Conservation (phyloP, 306 rosid genomes). For the Abrus precatorius region DNA sequence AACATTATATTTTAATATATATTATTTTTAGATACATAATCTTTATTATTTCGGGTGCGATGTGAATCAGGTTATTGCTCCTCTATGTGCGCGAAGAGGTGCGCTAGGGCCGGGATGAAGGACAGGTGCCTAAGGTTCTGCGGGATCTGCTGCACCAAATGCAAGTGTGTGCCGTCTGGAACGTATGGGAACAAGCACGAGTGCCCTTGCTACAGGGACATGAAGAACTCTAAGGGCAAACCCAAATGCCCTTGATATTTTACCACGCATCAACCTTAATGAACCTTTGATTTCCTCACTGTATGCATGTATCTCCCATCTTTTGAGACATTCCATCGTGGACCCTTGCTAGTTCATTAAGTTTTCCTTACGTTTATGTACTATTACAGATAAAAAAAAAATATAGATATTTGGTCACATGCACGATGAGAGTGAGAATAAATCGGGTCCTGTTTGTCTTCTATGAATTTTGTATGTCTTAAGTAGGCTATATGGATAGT, state of each 20-base stretch:
- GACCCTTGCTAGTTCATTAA: conserved; percentile 15
- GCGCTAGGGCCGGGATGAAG: conserved; percentile 66
- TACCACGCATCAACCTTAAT: neutral
- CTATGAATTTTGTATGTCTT: neutral
- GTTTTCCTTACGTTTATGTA: neutral
- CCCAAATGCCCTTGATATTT: conserved; percentile 75
- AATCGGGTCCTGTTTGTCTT: conserved; percentile 22
- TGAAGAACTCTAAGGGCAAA: conserved; percentile 78
- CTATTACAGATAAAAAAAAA: neutral
- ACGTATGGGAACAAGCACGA: conserved; percentile 89
- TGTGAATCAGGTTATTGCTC: conserved; percentile 56
- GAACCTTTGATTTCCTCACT: neutral
- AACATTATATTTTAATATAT: too few relatives aligned
- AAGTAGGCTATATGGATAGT: neutral
- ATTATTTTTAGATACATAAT: too few relatives aligned
- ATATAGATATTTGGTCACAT: neutral
- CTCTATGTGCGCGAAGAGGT: conserved; percentile 66
- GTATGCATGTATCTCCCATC: conserved; percentile 16
- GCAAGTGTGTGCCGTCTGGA: conserved; percentile 91
- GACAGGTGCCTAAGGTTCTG: conserved; percentile 82
- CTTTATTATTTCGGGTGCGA: too few relatives aligned
- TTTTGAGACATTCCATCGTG: conserved; percentile 28
- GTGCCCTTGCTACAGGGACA: conserved; percentile 85
- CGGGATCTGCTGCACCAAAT: conserved; percentile 78
- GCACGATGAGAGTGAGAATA: conserved; percentile 33